Evolutionary conservation across 495 filamentous ascomycete species (phyloP).

Genomic region (Talaromyces thailandensis): DNA sequence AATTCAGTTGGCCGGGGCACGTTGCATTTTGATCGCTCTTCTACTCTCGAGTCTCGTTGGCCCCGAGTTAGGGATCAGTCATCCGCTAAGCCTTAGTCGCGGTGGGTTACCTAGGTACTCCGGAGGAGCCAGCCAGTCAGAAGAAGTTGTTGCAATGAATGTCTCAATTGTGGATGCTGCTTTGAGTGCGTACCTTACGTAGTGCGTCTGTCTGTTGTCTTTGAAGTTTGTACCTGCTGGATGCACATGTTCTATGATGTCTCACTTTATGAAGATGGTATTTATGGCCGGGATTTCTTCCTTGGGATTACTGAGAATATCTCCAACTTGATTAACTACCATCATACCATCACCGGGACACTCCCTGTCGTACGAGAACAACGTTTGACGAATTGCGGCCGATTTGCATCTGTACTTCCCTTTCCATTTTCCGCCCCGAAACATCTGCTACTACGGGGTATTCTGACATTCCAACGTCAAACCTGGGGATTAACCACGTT

Average conservation of each 20-base stretch:
- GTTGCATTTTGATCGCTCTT: background rate
- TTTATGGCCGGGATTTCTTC: background rate
- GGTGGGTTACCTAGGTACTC: background rate
- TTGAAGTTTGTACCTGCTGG: background rate
- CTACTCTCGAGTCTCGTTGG: background rate
- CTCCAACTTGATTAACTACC: background rate
- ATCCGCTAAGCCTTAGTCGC: background rate
- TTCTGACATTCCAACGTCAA: background rate
- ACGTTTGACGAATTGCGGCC: background rate
- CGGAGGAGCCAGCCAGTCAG: background rate
- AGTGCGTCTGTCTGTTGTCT: background rate
- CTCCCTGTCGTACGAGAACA: background rate
- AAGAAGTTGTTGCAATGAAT: background rate
- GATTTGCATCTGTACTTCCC: background rate
- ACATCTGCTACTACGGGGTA: background rate
- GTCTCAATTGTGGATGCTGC: background rate
- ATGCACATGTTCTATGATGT: background rate
- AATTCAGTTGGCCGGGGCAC: background rate
- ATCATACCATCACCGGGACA: background rate
- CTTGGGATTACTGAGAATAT: background rate
- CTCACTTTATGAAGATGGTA: background rate
- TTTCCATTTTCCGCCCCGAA: background rate
- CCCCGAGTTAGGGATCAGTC: background rate
- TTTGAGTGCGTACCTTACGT: background rate
- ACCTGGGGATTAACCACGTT: background rate